Evolutionary conservation across 78 protist genomes (phyloP).

Genomic region (Dictyostelium brefeldianum): DNA sequence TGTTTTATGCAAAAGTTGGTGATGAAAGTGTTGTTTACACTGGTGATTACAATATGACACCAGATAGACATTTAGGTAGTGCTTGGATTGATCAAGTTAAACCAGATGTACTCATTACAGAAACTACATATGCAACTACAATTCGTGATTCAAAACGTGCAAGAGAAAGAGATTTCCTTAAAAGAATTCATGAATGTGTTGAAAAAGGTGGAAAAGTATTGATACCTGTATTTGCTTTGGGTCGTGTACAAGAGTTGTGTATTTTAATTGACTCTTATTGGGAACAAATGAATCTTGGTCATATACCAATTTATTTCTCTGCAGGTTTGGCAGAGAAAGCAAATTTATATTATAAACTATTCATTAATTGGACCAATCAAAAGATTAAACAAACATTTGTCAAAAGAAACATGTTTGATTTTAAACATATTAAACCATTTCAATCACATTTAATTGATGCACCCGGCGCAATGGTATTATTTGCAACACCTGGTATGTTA

Average conservation of each 20-base stretch:
- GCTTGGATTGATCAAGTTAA: slow-evolving; percentile 85
- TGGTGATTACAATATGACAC: slow-evolving; percentile 99
- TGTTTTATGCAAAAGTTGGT: slow-evolving; percentile 94
- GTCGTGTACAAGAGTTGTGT: slow-evolving; percentile 98
- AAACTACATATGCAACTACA: slow-evolving; percentile 97
- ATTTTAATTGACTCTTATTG: slow-evolving; percentile 96
- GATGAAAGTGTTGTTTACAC: slow-evolving; percentile 95
- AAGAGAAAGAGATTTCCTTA: slow-evolving; percentile 96
- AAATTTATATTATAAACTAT: slow-evolving; percentile 94
- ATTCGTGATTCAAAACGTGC: slow-evolving; percentile 95
- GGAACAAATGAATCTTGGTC: slow-evolving; percentile 91
- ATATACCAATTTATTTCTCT: slow-evolving; percentile 94
- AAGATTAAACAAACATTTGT: slow-evolving; percentile 92
- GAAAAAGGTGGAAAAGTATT: slow-evolving; percentile 92
- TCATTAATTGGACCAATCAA: slow-evolving; percentile 96
- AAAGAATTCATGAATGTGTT: slow-evolving; percentile 91
- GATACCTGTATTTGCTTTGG: slow-evolving; percentile 98
- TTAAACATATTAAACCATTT: slow-evolving; percentile 87
- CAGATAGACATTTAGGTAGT: slow-evolving; percentile 98
- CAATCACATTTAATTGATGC: slow-evolving; percentile 51
- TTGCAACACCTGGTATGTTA: slow-evolving; percentile 99
- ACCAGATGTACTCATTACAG: slow-evolving; percentile 97
- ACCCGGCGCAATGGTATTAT: slow-evolving; percentile 94
- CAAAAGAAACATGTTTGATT: slow-evolving; percentile 92
- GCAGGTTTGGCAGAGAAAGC: slow-evolving; percentile 91